Evolutionary conservation across 345 rosid species (phyloP), one percentile per base, ranked within the genome.

Genomic region (Raphanus sativus): DNA sequence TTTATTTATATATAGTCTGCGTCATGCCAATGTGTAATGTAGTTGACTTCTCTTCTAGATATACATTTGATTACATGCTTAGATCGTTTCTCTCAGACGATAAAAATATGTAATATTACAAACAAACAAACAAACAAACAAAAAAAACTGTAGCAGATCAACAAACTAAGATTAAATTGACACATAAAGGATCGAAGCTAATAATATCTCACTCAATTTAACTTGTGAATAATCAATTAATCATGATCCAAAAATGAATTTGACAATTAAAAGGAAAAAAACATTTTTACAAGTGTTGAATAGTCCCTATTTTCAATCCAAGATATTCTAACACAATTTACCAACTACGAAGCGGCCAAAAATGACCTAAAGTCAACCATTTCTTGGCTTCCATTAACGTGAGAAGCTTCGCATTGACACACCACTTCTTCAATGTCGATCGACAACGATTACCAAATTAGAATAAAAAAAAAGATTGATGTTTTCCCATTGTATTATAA

Each of bases 371-470:
- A 62, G 12, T 30, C 45, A 32, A 62, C 66, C 25, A 15, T 32
- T 15, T 17, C 28, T 4, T 63, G 48, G 28, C 67, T 32, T 63
- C 45, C 2, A 42, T 33, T 34, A 15, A 62, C 26, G 45, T 15
- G 67, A 63, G 30, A 63, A 16, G 38, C 26, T 29, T 61, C 65
- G 65, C 16, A 61, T 12, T 12, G 63, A 60, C 58, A 71, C 59
- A 36, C 17, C 12, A 16, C 60, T 45, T 25, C 12, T 61, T 8
- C 30, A 42, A 29, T 36, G 28, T 28, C 8, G 11, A 4, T 40
- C 28, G 16, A 64, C 40, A 71, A 15, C 29, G 15, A 26, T 59
- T 59, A 4, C 63, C 3, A 59, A 11, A 4, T 11, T 4, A 7
- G 26, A 50, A 26, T 71, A 7, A 16, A 10, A 61, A 7, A 6